A percentile compares a stretch with the other conserved stretches of the same genome.
Conservation (phyloP, 2,329 filamentous ascomycete genomes). For the Dendrostoma leiphaemia region DNA sequence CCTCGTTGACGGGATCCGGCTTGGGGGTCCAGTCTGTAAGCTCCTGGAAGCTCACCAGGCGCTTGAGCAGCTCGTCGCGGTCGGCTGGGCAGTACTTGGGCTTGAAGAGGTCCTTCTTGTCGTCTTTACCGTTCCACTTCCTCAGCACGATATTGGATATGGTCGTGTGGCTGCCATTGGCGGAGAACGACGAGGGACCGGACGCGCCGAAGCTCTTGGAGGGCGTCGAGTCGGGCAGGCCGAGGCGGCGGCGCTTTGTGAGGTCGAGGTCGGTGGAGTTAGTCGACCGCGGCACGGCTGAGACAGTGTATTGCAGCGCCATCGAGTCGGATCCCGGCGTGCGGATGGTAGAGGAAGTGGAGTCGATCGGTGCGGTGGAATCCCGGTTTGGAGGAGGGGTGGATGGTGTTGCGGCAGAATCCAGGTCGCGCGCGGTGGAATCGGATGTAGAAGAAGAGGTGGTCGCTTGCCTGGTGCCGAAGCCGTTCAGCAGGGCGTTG, state of each 20-base stretch:
- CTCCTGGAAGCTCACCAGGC: slow-evolving; percentile 85
- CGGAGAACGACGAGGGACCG: slow-evolving; percentile 13
- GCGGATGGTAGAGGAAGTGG: slow-evolving; percentile 16
- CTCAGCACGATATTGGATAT: slow-evolving; percentile 41
- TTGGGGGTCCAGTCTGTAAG: slow-evolving; percentile 94
- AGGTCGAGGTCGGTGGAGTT: slow-evolving; percentile 38
- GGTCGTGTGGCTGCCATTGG: slow-evolving; percentile 25
- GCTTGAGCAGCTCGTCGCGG: slow-evolving; percentile 74
- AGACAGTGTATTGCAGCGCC: slow-evolving; percentile 23
- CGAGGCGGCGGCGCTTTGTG: slow-evolving; percentile 53
- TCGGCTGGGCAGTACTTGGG: slow-evolving; percentile 86
- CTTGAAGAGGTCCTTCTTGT: slow-evolving; percentile 28
- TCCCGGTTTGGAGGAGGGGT: slow-evolving; percentile 11
- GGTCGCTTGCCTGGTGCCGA: slow-evolving; percentile 46
- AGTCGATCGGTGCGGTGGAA: slow-evolving; percentile 13
- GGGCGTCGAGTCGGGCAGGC: slow-evolving; percentile 38
- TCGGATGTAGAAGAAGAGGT: slow-evolving; percentile 35
- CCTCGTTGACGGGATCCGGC: slow-evolving; percentile 78
- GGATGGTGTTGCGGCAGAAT: slow-evolving; percentile 30
- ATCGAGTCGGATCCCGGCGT: slow-evolving; percentile 21
- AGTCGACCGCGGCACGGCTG: slow-evolving; percentile 17
- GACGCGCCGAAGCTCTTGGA: slow-evolving; percentile 25
- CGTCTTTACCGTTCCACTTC: slow-evolving; percentile 34
- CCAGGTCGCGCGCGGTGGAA: slow-evolving; percentile 28
- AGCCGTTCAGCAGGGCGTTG: slow-evolving; percentile 69